A percentile compares a stretch with the other conserved stretches of the same genome.
phyloP scores from a whole-genome alignment of 1,139 yeast species.

The Candida freyschussii region DNA sequence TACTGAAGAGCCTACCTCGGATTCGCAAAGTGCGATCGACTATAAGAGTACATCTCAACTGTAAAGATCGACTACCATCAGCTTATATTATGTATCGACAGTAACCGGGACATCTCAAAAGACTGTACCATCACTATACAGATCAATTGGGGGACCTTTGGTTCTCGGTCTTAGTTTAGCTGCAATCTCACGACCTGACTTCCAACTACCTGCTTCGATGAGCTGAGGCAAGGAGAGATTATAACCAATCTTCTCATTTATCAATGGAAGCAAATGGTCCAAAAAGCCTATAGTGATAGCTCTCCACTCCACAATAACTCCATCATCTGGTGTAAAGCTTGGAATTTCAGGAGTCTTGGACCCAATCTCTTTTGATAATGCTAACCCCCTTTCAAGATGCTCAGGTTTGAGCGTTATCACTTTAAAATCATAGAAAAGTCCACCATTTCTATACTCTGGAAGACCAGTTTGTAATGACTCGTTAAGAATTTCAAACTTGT shows the following conservation, averaged over 20 bases:
- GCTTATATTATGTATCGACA: too few species aligned
- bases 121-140: conserved; percentile 56
- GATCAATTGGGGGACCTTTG: conserved; percentile 55
- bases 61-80: too few species aligned
- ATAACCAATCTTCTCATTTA: conserved; percentile 38
- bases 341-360: conserved; percentile 35
- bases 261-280: conserved; percentile 43
- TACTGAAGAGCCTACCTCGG: too few species aligned
- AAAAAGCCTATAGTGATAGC: conserved; percentile 51
- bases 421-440: conserved; percentile 49
- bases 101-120: conserved; percentile 39
- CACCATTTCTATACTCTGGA: conserved; percentile 64
- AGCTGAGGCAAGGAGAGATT: conserved; percentile 46
- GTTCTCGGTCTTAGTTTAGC: conserved; percentile 40
- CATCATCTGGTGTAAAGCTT: conserved; percentile 46
- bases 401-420: conserved; percentile 42
- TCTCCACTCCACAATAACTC: conserved; percentile 62
- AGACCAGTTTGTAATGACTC: conserved; percentile 49
- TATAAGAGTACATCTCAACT: too few species aligned
- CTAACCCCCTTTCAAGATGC: conserved; percentile 32
- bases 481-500: conserved; percentile 36
- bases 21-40: too few species aligned
- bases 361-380: conserved; percentile 26
- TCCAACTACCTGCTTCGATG: conserved; percentile 64
- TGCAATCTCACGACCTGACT: conserved; percentile 55